Evolutionary conservation across 768 basidiomycete genomes (phyloP).

Genomic region (Suillus variegatus): DNA sequence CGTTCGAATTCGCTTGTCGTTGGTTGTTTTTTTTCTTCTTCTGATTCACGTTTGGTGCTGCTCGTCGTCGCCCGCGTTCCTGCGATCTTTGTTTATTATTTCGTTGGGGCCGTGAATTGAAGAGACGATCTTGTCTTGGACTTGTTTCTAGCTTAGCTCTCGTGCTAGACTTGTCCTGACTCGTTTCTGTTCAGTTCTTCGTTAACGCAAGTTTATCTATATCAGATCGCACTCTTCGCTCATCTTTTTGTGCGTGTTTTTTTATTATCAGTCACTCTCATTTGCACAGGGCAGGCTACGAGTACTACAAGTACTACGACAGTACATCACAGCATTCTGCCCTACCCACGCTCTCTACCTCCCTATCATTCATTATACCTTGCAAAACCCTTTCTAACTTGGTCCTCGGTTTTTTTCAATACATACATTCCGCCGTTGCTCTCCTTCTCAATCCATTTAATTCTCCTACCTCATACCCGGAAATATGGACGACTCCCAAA

Average conservation of each 20-base stretch:
- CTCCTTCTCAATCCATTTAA: conserved; percentile 47
- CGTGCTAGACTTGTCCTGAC: conserved; percentile 5
- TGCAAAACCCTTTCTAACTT: conserved; percentile 52
- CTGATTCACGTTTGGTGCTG: conserved; percentile 7
- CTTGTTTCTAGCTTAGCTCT: conserved; percentile 1
- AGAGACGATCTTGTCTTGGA: conserved; percentile 7
- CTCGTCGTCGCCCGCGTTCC: background rate
- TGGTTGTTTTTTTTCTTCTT: conserved; percentile 7
- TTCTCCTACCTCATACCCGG: conserved; percentile 24
- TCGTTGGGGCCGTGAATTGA: conserved; percentile 4
- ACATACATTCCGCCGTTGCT: conserved; percentile 51
- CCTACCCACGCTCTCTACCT: conserved; percentile 46
- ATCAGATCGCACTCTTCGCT: conserved; percentile 6
- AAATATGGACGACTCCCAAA: conserved; percentile 74
- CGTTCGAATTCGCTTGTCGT: conserved; percentile 4
- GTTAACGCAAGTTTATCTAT: conserved; percentile 8
- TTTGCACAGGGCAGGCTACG: conserved; percentile 8
- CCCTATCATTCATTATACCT: conserved; percentile 35
- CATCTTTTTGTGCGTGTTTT: conserved; percentile 9
- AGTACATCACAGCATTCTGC: conserved; percentile 6
- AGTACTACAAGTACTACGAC: conserved; percentile 7
- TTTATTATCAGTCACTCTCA: conserved; percentile 5
- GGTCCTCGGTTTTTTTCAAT: conserved; percentile 46
- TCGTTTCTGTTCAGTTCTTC: conserved; percentile 6
- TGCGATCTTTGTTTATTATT: conserved; percentile 10